Conservation (phyloP, 2,329 filamentous ascomycete genomes). For the Stachybotrys echinatus region DNA sequence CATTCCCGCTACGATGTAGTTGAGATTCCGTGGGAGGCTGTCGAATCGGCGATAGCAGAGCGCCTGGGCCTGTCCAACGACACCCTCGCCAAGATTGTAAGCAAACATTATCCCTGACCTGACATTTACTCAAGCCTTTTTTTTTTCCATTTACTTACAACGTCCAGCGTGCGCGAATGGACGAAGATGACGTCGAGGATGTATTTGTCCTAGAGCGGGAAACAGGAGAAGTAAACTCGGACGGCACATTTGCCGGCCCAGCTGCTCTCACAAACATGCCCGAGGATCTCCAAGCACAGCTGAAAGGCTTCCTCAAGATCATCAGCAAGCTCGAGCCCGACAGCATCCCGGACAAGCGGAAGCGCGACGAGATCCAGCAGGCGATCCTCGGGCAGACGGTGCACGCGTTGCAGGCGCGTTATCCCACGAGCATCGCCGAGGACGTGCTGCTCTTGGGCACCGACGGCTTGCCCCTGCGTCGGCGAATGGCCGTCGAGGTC, state of each 20-base stretch:
- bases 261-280: constrained; percentile 37
- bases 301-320: constrained; percentile 44
- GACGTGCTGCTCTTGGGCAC: constrained; percentile 31
- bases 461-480: constrained; percentile 25
- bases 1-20: constrained; percentile 79
- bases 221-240: constrained; percentile 43
- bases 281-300: constrained; percentile 45
- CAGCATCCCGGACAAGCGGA: constrained; percentile 42
- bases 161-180: constrained; percentile 36
- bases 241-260: constrained; percentile 36
- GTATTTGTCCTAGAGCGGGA: constrained; percentile 63
- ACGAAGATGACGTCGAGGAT: constrained; percentile 67
- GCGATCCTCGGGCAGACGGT: constrained; percentile 33
- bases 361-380: constrained; percentile 40
- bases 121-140: constrained; percentile 1
- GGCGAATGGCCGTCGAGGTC: constrained; percentile 60
- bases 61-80: constrained; percentile 30
- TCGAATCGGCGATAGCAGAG: constrained; percentile 41
- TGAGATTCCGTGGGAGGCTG: constrained; percentile 62
- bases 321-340: constrained; percentile 38
- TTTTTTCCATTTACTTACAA: constrained; percentile 20
- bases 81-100: constrained; percentile 37
- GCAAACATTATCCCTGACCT: constrained; percentile 8
- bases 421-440: constrained; percentile 34
- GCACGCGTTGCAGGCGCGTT: constrained; percentile 31